These are phyloP conservation scores for Cocos nucifera DNA, from an alignment of 176 grass and related monocot genomes.

Conservation along the genomic window DNA sequence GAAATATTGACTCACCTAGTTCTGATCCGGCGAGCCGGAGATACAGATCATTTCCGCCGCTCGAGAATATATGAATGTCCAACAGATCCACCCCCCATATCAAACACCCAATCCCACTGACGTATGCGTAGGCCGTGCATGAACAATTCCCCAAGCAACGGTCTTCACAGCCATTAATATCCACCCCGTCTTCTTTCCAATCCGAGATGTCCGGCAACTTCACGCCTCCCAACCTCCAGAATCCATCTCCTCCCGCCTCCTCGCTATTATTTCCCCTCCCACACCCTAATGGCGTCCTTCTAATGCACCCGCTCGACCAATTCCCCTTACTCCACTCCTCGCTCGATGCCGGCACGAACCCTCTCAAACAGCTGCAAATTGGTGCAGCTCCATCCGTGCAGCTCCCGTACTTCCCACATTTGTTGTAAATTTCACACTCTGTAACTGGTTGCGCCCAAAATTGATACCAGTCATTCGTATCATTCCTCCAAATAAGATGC, in stretches of 20 bases:
- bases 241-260: background rate
- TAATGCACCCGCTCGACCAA: slow-evolving; percentile 10
- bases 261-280: background rate
- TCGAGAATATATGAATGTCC: slow-evolving; percentile 11
- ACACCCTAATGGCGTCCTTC: slow-evolving; percentile 15
- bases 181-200: too few species aligned
- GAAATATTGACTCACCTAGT: background rate
- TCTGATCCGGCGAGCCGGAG: slow-evolving; percentile 8
- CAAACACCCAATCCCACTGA: too few species aligned
- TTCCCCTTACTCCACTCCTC: background rate
- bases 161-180: too few species aligned
- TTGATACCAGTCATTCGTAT: too few species aligned
- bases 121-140: too few species aligned
- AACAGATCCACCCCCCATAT: slow-evolving; percentile 10
- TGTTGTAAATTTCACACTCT: slow-evolving; percentile 21
- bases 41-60: background rate
- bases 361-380: slow-evolving; percentile 15
- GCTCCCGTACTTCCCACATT: slow-evolving; percentile 40
- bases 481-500: too few species aligned
- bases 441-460: background rate
- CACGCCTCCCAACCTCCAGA: background rate
- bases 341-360: background rate
- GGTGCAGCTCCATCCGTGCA: background rate
- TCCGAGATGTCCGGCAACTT: background rate
- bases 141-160: too few species aligned